Evolutionary conservation across 495 filamentous ascomycete genomes (phyloP), one percentile per base, ranked within the genome.

Genomic region (Penicillium diatomitis): DNA sequence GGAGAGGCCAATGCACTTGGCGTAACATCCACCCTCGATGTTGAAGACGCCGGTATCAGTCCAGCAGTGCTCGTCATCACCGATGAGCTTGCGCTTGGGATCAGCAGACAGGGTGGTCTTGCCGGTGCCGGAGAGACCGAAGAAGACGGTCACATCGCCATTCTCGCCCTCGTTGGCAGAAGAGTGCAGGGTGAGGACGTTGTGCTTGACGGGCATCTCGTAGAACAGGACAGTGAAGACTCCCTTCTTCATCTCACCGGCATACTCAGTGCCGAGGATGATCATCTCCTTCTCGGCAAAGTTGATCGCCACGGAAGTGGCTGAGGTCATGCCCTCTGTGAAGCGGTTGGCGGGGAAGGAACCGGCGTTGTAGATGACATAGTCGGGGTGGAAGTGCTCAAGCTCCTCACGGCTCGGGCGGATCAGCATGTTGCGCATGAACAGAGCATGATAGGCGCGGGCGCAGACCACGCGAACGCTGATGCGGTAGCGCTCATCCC

Each of bases 341-440:
- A 85, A 98, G 66, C 94, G 83, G 77, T 98, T 98, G 66, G 94
- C 94, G 41, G 92, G 92, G 85, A 98, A 98, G 41, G 85, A 87
- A 50, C 92, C 92, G 54, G 92, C 94, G 64, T 98, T 98, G 83
- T 98, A 98, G 76, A 98, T 97, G 58, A 90, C 89, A 78, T 98
- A 98, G 77, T 98, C 89, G 54, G 92, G 92, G 70, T 95, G 88
- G 81, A 98, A 98, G 74, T 87, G 79, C 71, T 94, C 82, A 38
- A 98, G 83, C 78, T 97, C 90, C 70, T 91, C 87, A 45, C 77
- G 78, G 39, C 80, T 73, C 49, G 92, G 92, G 63, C 92, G 85
- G 77, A 98, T 98, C 64, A 98, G 87, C 92, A 98, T 98, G 78
- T 98, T 98, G 60, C 94, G 88, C 92, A 98, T 98, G 87, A 98